phyloP scores from a whole-genome alignment of 2,329 filamentous ascomycete genomes.

The Lecanicillium sp. region DNA sequence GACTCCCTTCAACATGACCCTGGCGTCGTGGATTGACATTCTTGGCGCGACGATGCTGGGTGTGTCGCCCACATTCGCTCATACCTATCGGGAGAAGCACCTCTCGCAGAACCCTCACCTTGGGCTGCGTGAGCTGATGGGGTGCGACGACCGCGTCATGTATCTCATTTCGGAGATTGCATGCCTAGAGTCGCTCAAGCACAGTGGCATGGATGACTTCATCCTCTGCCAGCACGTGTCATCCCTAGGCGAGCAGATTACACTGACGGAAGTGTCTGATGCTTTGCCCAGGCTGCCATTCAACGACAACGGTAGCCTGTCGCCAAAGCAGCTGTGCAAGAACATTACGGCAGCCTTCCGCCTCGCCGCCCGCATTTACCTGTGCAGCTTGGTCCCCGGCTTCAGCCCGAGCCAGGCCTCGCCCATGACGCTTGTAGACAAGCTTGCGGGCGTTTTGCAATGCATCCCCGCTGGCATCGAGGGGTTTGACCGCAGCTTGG shows the following conservation, averaged over 20 bases:
- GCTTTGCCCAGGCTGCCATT: slow-evolving; percentile 51
- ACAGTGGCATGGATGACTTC: slow-evolving; percentile 75
- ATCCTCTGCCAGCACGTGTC: slow-evolving; percentile 83
- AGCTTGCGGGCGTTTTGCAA: slow-evolving; percentile 68
- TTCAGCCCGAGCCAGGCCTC: slow-evolving; percentile 69
- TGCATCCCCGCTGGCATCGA: slow-evolving; percentile 73
- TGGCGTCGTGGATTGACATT: slow-evolving; percentile 95
- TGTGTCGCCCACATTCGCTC: slow-evolving; percentile 76
- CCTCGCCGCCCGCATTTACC: slow-evolving; percentile 85
- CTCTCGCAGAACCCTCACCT: slow-evolving; percentile 58
- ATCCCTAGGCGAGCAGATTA: slow-evolving; percentile 80
- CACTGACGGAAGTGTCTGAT: slow-evolving; percentile 64
- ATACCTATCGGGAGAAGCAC: slow-evolving; percentile 94
- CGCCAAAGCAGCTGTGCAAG: slow-evolving; percentile 72
- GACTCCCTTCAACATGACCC: slow-evolving; percentile 89
- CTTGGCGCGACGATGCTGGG: slow-evolving; percentile 89
- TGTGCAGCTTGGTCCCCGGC: slow-evolving; percentile 90
- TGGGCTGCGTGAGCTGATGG: slow-evolving; percentile 89
- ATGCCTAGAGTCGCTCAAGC: slow-evolving; percentile 84
- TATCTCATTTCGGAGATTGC: slow-evolving; percentile 97
- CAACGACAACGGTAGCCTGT: slow-evolving; percentile 65
- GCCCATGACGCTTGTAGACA: slow-evolving; percentile 69
- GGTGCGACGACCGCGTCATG: slow-evolving; percentile 95
- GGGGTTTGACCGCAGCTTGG: slow-evolving; percentile 83
- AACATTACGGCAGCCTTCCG: slow-evolving; percentile 92